Percentiles rank a stretch among this genome's conserved stretches.
These are phyloP conservation scores for Coprinellus micaceus DNA, from an alignment of 768 basidiomycete species.

Conservation along the genomic window DNA sequence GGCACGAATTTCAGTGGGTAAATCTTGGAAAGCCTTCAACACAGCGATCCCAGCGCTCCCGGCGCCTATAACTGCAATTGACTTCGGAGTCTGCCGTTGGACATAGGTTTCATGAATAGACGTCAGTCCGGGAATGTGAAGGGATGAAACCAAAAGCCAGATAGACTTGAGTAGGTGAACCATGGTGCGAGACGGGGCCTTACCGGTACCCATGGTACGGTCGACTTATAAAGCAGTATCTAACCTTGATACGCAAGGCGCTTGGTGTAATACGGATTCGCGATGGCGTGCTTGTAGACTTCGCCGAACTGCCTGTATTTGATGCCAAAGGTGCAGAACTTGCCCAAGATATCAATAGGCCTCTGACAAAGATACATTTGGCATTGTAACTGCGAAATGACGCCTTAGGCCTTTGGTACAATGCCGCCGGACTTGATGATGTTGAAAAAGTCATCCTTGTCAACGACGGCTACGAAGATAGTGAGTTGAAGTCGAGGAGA, in stretches of 20 bases:
- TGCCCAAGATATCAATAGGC: not conserved
- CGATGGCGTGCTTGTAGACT: conserved; percentile 23
- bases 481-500: not conserved
- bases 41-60: conserved; percentile 54
- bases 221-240: not conserved
- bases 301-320: not conserved
- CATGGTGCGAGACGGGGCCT: conserved; percentile 19
- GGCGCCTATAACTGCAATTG: conserved; percentile 55
- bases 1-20: conserved; percentile 34
- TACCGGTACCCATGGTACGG: not conserved
- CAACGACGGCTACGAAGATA: conserved; percentile 44
- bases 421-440: conserved; percentile 80
- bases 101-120: not conserved
- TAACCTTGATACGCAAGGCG: not conserved
- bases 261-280: conserved; percentile 11
- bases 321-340: not conserved
- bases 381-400: conserved; percentile 24
- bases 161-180: conserved; percentile 11
- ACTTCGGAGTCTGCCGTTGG: conserved; percentile 28
- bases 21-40: conserved; percentile 46
- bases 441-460: conserved; percentile 75
- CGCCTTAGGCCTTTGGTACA: conserved; percentile 44
- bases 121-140: not conserved
- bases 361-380: conserved; percentile 9
- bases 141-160: not conserved